Conservation (phyloP, 306 rosid genomes). For the Boehmeria nivea region DNA sequence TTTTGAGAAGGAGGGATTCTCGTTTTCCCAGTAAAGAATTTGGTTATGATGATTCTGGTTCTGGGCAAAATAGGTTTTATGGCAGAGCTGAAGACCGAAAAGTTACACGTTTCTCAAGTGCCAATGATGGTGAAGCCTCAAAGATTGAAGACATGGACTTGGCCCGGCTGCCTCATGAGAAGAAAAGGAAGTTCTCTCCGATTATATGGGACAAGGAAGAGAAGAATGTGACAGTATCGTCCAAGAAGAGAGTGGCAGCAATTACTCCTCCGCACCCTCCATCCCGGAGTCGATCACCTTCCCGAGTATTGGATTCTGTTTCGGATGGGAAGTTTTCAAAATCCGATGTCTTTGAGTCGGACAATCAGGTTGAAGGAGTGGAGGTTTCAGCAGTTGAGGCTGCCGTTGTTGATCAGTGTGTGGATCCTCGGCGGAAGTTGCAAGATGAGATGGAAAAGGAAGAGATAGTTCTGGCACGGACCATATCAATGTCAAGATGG, state of each 20-base stretch:
- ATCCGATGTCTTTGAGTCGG: not conserved
- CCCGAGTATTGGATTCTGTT: constrained; percentile 4
- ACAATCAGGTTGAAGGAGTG: constrained; percentile 5
- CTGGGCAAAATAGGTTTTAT: constrained; percentile 13
- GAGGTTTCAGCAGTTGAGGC: constrained; percentile 11
- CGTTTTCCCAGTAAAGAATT: constrained; percentile 28
- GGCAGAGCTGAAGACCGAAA: constrained; percentile 27
- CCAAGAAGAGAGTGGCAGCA: constrained; percentile 20
- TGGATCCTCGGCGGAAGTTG: constrained; percentile 3
- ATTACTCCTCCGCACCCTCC: constrained; percentile 15
- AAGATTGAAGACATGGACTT: constrained; percentile 16
- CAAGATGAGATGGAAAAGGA: constrained; percentile 21
- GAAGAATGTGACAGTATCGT: constrained; percentile 28
- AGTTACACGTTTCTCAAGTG: constrained; percentile 20
- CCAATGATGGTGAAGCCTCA: constrained; percentile 15
- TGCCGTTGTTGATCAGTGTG: not conserved
- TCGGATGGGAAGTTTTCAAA: not conserved
- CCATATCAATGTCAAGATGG: constrained; percentile 74
- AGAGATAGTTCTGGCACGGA: constrained; percentile 22
- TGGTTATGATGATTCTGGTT: constrained; percentile 23
- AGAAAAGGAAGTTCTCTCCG: constrained; percentile 71
- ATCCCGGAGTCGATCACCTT: not conserved
- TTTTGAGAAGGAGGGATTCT: constrained; percentile 44
- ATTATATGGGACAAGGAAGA: constrained; percentile 51
- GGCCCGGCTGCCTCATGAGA: constrained; percentile 27